A percentile compares a stretch with the other conserved stretches of the same genome.
These are phyloP conservation scores for Plenodomus tracheiphilus DNA, from an alignment of 2,329 filamentous ascomycete species.

Conservation along the genomic window DNA sequence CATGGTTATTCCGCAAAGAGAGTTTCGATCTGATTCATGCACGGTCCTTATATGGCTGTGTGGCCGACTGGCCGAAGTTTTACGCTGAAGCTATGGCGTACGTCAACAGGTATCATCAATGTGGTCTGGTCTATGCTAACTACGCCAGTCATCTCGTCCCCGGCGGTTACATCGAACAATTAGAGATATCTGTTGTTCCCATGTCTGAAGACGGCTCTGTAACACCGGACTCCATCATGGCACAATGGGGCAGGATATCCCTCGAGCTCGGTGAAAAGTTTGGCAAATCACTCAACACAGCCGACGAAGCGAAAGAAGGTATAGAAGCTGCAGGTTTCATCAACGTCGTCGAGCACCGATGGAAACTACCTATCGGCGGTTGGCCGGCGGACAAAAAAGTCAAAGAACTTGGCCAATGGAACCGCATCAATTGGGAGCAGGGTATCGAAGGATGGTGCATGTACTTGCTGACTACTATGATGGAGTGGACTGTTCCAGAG, in stretches of 20 bases:
- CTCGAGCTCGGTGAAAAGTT: slow-evolving; percentile 35
- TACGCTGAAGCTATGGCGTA: slow-evolving; percentile 24
- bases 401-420: slow-evolving; percentile 54
- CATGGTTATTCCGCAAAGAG: slow-evolving; percentile 32
- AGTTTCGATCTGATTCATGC: slow-evolving; percentile 29
- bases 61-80: slow-evolving; percentile 26
- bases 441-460: slow-evolving; percentile 33
- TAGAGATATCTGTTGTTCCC: slow-evolving; percentile 27
- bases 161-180: slow-evolving; percentile 31
- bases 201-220: slow-evolving; percentile 35
- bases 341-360: slow-evolving; percentile 53
- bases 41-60: slow-evolving; percentile 20
- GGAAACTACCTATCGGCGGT: slow-evolving; percentile 37
- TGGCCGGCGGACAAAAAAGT: slow-evolving; percentile 45
- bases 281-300: slow-evolving; percentile 43
- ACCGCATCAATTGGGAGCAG: slow-evolving; percentile 30
- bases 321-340: slow-evolving; percentile 59
- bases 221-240: slow-evolving; percentile 19
- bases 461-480: slow-evolving; percentile 21
- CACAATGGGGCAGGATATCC: slow-evolving; percentile 30
- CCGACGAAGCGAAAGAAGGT: slow-evolving; percentile 44
- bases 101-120: slow-evolving; percentile 8
- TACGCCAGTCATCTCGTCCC: slow-evolving; percentile 30
- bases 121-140: background rate
- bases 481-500: slow-evolving; percentile 49